Evolutionary conservation across 139 green algal genomes (phyloP).

Genomic region (Chlorella sp.): DNA sequence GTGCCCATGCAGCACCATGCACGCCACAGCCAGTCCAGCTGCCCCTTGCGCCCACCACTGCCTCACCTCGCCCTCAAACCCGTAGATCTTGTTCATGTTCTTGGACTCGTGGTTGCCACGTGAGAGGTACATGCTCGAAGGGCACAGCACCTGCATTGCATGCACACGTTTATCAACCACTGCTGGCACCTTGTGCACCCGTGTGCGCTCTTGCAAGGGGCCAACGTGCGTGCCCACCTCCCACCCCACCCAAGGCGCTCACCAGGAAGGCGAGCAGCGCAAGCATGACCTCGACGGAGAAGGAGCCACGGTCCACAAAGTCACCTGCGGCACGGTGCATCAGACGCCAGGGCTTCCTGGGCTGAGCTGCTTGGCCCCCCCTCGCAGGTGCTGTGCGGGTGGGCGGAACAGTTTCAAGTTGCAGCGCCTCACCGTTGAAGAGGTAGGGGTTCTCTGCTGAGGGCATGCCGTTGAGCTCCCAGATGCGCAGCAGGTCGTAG

Average conservation of each 20-base stretch:
- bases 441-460: conserved; percentile 89
- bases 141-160: conserved; percentile 62
- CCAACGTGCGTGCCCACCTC: too few species aligned
- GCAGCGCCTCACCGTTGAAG: conserved; percentile 90
- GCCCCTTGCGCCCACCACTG: not conserved
- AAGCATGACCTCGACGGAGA: conserved; percentile 90
- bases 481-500: conserved; percentile 97
- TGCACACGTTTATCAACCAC: too few species aligned
- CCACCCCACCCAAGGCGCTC: too few species aligned
- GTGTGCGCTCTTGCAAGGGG: too few species aligned
- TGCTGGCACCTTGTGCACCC: too few species aligned
- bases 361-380: too few species aligned
- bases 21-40: too few species aligned
- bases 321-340: too few species aligned
- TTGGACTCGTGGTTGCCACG: conserved; percentile 94
- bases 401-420: too few species aligned
- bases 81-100: conserved; percentile 97
- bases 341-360: too few species aligned
- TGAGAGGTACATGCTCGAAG: conserved; percentile 71
- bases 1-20: too few species aligned
- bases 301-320: conserved; percentile 96
- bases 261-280: conserved; percentile 89
- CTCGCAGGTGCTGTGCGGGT: too few species aligned
- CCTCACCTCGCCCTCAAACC: conserved; percentile 89
- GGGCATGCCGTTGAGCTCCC: conserved; percentile 87